Base-by-base conservation (phyloP, 2,329 filamentous ascomycete species). In the Monosporascus sp. region DNA sequence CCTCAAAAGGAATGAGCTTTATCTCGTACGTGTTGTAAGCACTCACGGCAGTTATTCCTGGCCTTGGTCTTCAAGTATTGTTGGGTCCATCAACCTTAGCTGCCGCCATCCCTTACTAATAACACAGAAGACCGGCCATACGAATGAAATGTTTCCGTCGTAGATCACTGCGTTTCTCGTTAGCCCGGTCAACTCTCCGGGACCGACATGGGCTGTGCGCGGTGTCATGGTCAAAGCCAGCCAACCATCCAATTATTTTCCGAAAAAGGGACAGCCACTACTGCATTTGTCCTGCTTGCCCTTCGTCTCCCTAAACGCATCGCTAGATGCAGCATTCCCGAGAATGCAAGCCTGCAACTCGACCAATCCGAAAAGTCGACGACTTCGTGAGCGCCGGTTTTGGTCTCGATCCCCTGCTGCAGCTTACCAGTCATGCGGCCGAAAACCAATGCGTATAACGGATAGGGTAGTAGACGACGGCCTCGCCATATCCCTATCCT, bases 371-470 rank as follows among this genome's bases (percentile, higher is more conserved):
- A 49, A 28, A 14, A 56, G 52, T 53, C 45, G 51, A 56, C 50
- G 53, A 38, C 51, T 55, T 51, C 50, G 35, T 20, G 51, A 53
- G 17, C 44, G 48, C 41, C 51, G 52, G 49, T 45, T 50, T 48
- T 55, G 37, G 24, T 43, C 52, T 49, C 38, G 46, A 49, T 44
- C 51, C 49, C 28, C 38, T 35, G 49, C 54, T 58, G 49, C 58
- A 54, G 50, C 51, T 55, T 40, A 24, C 49, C 37, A 53, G 50
- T 52, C 48, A 58, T 54, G 51, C 52, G 45, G 51, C 48, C 54
- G 57, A 58, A 51, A 37, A 15, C 18, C 48, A 54, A 53, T 55
- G 52, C 49, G 50, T 53, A 50, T 31, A 35, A 14, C 31, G 38
- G 17, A 28, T 57, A 31, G 37, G 47, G 50, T 41, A 52, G 51